phyloP scores from a whole-genome alignment of 2,329 filamentous ascomycete species.

The Colletotrichum chrysophilum region DNA sequence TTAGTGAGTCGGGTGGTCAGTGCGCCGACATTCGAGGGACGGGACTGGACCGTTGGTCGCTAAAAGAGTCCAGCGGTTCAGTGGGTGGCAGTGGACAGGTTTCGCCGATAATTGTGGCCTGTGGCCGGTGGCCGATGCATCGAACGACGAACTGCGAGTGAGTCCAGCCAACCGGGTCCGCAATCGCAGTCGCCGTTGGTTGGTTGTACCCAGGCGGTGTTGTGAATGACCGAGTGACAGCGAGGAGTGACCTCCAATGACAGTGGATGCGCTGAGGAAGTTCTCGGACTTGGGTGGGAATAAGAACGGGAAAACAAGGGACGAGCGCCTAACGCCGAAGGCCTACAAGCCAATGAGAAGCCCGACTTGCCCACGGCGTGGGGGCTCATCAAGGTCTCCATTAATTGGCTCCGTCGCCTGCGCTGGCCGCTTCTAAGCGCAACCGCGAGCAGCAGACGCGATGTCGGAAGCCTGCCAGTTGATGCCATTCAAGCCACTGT shows the following conservation, averaged over 20 bases:
- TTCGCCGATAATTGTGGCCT: conserved; percentile 12
- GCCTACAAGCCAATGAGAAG: background rate
- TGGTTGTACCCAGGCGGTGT: background rate
- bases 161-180: conserved; percentile 1
- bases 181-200: background rate
- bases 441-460: background rate
- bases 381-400: background rate
- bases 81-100: background rate
- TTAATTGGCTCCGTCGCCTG: background rate
- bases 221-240: background rate
- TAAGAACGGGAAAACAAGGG: conserved; percentile 19
- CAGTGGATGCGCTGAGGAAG: background rate
- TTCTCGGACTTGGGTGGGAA: conserved; percentile 20
- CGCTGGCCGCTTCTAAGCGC: background rate
- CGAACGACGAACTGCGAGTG: background rate
- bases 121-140: conserved; percentile 5
- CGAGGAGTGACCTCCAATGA: background rate
- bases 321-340: background rate
- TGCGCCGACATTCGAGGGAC: background rate
- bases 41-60: background rate
- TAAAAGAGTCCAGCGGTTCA: background rate
- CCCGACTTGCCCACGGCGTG: background rate
- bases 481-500: background rate
- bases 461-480: background rate
- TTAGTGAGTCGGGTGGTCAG: background rate